Evolutionary conservation across 2,329 filamentous ascomycete genomes (phyloP).

Genomic region (Pestalotiopsis sp.): DNA sequence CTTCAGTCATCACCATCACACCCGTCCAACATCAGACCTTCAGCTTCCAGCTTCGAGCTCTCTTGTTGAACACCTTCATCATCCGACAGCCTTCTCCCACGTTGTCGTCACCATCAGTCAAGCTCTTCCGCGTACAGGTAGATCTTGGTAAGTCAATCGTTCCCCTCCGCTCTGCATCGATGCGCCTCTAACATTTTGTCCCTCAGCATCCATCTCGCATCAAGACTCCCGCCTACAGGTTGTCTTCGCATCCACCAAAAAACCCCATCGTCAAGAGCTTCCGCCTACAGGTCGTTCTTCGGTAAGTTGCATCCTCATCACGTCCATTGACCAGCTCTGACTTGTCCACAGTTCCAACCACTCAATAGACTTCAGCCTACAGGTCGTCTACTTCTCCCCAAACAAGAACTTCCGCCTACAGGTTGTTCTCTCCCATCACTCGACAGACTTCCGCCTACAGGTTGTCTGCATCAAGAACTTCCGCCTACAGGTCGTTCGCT

Average conservation of each 20-base stretch:
- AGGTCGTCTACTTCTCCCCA: neutral
- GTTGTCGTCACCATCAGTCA: neutral
- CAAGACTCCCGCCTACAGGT: neutral
- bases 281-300: conserved; percentile 3
- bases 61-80: neutral
- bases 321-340: neutral
- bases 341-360: neutral
- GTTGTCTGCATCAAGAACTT: too few relatives aligned
- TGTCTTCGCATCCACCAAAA: neutral
- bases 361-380: neutral
- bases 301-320: neutral
- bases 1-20: neutral
- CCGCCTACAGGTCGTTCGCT: neutral
- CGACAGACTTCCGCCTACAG: neutral
- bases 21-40: neutral
- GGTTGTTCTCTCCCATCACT: neutral
- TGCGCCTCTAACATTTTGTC: neutral
- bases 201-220: neutral
- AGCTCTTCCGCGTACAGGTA: neutral
- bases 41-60: neutral
- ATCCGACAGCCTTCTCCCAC: neutral
- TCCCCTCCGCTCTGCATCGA: neutral
- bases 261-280: neutral
- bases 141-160: neutral
- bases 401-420: too few relatives aligned